Base-by-base conservation (phyloP, 345 rosid species). In the Citrus glauca region DNA sequence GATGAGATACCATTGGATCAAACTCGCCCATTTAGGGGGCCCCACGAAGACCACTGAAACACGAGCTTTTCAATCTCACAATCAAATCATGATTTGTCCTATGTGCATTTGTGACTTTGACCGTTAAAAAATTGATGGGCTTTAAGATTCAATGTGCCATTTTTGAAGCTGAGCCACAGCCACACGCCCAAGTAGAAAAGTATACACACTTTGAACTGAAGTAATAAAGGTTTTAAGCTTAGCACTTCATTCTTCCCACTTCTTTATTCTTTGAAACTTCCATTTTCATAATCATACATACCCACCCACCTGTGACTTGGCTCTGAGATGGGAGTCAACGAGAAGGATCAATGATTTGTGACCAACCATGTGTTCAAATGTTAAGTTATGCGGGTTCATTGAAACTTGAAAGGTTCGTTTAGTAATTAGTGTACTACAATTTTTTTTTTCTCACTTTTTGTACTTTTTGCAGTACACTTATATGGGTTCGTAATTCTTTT, bases 381-480 rank as follows among this genome's bases (percentile, higher is more conserved):
- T 6, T 53, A 53, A 53, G 22, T 53, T 53, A 5, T 53, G 50
- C 50, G 17, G 17, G 50, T 45, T 13, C 50, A 13, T 53, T 53
- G 11, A 33, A 9, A 27, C 20, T 38, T 30, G 42, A 50, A 56
- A 72, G 1, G 20, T 28, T 25, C 69, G 19, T 45, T 10, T 7
- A n/a, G 45, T 40, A 40, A 40, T 40, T 40, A 40, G 60, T 84
- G 84, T 86, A 84, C 84, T 86, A 38, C 86, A 81, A 71, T 17
- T 6, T 13, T 6, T 1, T 38, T 50, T 50, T 50, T 17, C 53
- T 6, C 5, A 25, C 42, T 25, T 53, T 24, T 73, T 80, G 87
- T 84, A 86, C 84, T 80, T 57, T 50, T 65, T 80, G 81, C 38
- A 80, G 86, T 81, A 86, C 88, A 83, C 64, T 57, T 2, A 35